These are phyloP conservation scores for Dothistroma septosporum DNA, from an alignment of 2,329 filamentous ascomycete species.

Conservation along the genomic window DNA sequence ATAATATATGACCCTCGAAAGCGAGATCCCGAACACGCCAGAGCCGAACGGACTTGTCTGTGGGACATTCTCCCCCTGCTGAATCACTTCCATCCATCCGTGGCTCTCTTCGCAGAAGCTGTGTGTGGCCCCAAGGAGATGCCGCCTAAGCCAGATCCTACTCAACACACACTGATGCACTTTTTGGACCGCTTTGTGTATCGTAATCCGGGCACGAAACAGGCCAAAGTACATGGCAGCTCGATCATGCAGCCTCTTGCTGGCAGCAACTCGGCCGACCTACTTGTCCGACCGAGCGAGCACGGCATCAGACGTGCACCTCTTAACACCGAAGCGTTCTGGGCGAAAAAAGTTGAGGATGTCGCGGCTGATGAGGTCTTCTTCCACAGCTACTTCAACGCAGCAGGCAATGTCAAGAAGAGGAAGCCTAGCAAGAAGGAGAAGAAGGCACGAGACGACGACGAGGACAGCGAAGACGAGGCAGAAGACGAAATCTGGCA, in stretches of 20 bases:
- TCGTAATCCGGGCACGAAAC: slow-evolving; percentile 74
- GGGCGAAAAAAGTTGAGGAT: slow-evolving; percentile 82
- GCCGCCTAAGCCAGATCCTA: slow-evolving; percentile 83
- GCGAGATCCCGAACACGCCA: slow-evolving; percentile 83
- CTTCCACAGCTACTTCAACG: slow-evolving; percentile 95
- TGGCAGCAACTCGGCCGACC: slow-evolving; percentile 56
- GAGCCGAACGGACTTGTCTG: slow-evolving; percentile 86
- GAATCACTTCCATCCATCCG: slow-evolving; percentile 87
- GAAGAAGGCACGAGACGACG: slow-evolving; percentile 45
- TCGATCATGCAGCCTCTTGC: slow-evolving; percentile 96
- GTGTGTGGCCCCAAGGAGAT: slow-evolving; percentile 66
- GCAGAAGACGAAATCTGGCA: slow-evolving; percentile 78
- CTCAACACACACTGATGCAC: slow-evolving; percentile 84
- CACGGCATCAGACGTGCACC: slow-evolving; percentile 41
- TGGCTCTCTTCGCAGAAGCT: slow-evolving; percentile 73
- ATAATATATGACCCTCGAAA: slow-evolving; percentile 77
- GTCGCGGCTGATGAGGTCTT: slow-evolving; percentile 91
- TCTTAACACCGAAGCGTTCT: slow-evolving; percentile 86
- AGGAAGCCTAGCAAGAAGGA: slow-evolving; percentile 54
- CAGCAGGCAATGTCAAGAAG: slow-evolving; percentile 54
- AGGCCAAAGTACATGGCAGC: slow-evolving; percentile 62
- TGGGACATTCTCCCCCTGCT: slow-evolving; percentile 86
- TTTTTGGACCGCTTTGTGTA: slow-evolving; percentile 99
- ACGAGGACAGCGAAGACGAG: slow-evolving; percentile 40
- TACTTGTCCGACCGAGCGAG: slow-evolving; percentile 59